These are phyloP conservation scores for Candida railenensis DNA, from an alignment of 805 yeast genomes.

Conservation along the genomic window DNA sequence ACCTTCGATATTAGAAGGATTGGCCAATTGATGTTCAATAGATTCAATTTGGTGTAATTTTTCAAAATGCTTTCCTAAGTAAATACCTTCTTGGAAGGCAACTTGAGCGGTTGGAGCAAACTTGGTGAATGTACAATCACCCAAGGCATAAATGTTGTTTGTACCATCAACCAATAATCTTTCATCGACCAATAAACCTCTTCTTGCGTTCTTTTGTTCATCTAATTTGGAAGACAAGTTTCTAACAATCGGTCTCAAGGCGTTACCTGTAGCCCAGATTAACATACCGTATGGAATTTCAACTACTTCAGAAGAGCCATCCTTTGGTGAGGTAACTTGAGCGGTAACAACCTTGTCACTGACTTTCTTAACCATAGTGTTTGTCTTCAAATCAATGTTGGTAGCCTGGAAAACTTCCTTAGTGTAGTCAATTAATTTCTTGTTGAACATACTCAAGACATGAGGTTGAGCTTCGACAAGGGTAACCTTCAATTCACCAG, in stretches of 20 bases:
- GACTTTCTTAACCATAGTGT: constrained; percentile 87
- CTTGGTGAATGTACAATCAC: constrained; percentile 92
- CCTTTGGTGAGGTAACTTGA: constrained; percentile 56
- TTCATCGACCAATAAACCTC: constrained; percentile 87
- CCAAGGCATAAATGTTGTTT: constrained; percentile 80
- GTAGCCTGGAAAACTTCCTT: constrained; percentile 67
- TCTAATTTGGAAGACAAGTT: constrained; percentile 67
- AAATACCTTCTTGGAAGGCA: constrained; percentile 91
- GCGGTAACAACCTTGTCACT: constrained; percentile 70
- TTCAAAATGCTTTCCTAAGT: constrained; percentile 70
- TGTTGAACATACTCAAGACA: constrained; percentile 74
- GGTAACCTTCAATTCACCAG: constrained; percentile 77
- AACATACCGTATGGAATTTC: constrained; percentile 87
- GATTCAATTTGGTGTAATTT: constrained; percentile 62
- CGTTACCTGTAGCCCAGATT: constrained; percentile 98
- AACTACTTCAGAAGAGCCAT: constrained; percentile 59
- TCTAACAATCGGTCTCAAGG: constrained; percentile 73
- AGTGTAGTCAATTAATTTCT: constrained; percentile 72
- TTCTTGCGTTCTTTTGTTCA: constrained; percentile 79
- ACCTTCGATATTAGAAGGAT: constrained; percentile 26
- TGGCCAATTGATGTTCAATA: constrained; percentile 43
- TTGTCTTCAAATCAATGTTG: constrained; percentile 72
- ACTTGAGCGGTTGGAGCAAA: constrained; percentile 97
- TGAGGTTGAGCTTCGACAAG: constrained; percentile 90
- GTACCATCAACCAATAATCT: constrained; percentile 81